A percentile compares a stretch with the other conserved stretches of the same genome.
phyloP scores from a whole-genome alignment of 2,329 filamentous ascomycete species.

The Graphilbum sp. region DNA sequence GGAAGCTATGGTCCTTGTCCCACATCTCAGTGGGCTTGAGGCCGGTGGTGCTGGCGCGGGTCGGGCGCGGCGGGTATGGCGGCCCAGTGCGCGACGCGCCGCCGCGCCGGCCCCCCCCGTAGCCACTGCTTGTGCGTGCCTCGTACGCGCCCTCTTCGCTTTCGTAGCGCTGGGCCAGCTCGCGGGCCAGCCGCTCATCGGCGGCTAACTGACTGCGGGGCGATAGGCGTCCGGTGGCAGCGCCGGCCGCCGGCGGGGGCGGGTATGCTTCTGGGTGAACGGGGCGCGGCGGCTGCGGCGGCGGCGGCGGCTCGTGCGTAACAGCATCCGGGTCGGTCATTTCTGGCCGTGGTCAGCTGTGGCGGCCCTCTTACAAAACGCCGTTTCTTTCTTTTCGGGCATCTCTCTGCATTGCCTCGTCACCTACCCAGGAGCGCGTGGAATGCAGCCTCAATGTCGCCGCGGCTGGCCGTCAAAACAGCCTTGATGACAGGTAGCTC shows the following conservation, averaged over 20 bases:
- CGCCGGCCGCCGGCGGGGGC: conserved; percentile 32
- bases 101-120: conserved; percentile 5
- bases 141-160: conserved; percentile 39
- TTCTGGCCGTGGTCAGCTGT: conserved; percentile 27
- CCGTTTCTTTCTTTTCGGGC: no score
- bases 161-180: conserved; percentile 82
- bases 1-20: conserved; percentile 71
- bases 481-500: conserved; percentile 72
- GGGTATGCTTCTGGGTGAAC: conserved; percentile 27
- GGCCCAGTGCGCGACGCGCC: conserved; percentile 8
- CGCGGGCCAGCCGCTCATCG: conserved; percentile 78
- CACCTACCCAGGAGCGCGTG: conserved; percentile 77
- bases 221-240: conserved; percentile 55
- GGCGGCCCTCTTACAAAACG: background rate
- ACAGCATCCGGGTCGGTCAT: conserved; percentile 65
- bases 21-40: conserved; percentile 39
- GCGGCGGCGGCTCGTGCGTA: conserved; percentile 42
- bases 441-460: conserved; percentile 83
- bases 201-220: conserved; percentile 70
- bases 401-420: background rate
- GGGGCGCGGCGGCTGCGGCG: conserved; percentile 64
- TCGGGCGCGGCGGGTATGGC: conserved; percentile 7
- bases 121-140: conserved; percentile 32
- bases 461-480: conserved; percentile 70
- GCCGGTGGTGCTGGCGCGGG: conserved; percentile 31